Evolutionary conservation across 1,284 basidiomycete species (phyloP).

Genomic region (Papiliotrema terrestris): DNA sequence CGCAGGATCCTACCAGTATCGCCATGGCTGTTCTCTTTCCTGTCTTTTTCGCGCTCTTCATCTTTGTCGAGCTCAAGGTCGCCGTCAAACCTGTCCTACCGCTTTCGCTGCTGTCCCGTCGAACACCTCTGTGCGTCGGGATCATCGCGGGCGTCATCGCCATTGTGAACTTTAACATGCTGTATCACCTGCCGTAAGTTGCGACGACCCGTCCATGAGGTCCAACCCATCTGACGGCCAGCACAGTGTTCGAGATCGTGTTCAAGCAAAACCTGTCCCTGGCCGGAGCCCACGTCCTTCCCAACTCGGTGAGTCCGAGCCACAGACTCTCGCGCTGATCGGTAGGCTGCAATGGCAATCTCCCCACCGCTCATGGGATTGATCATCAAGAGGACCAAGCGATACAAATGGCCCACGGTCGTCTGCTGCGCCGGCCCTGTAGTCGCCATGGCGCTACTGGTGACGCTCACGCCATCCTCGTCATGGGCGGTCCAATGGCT

Average conservation of each 20-base stretch:
- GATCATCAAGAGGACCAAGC: constrained; percentile 16
- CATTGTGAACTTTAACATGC: constrained; percentile 34
- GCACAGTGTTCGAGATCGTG: constrained; percentile 30
- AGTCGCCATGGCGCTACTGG: constrained; percentile 23
- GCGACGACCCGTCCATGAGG: not conserved
- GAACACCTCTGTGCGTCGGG: constrained; percentile 25
- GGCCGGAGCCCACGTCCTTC: constrained; percentile 27
- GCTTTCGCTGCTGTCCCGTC: constrained; percentile 16
- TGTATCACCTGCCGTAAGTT: constrained; percentile 28
- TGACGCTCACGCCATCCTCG: constrained; percentile 7
- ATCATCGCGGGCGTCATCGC: constrained; percentile 26
- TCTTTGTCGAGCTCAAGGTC: constrained; percentile 24
- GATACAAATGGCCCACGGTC: constrained; percentile 25
- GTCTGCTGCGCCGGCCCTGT: constrained; percentile 23
- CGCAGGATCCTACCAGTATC: constrained; percentile 9
- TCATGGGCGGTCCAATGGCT: constrained; percentile 20
- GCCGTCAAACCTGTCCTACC: constrained; percentile 27
- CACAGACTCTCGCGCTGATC: too few species aligned
- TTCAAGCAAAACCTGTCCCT: constrained; percentile 15
- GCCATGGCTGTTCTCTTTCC: constrained; percentile 6
- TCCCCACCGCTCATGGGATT: constrained; percentile 24
- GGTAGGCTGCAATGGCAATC: constrained; percentile 18
- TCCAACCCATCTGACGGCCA: not conserved
- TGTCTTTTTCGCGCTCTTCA: constrained; percentile 19
- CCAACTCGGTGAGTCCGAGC: constrained; percentile 14